Base-by-base conservation (phyloP, 331 rosid genomes). In the Quercus phellos region DNA sequence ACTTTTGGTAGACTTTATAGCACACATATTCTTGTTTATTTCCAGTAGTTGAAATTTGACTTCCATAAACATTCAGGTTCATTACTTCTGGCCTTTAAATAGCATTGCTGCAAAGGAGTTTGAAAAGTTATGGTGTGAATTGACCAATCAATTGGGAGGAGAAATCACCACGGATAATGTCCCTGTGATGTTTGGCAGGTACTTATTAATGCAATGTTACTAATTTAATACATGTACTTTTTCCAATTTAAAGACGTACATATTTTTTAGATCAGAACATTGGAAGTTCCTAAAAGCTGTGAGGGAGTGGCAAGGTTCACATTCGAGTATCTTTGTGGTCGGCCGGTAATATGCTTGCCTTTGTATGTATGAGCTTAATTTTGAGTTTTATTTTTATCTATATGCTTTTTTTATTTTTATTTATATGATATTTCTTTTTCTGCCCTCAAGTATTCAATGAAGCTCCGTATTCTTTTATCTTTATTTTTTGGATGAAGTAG, bases 101-200 rank as follows among this genome's bases (percentile, higher is more conserved):
- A 80, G 77, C 80, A 77, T 84, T 75, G 72, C 90, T 7, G 51
- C 76, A 71, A 71, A 84, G 81, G 80, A 87, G 60, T 90, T 88
- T 80, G 92, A 94, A 89, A 86, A 86, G 53, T 87, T 80, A 87
- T 94, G 98, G 98, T 88, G 77, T 50, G 90, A 87, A 60, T 77
- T 84, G 59, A 90, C 90, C 76, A 59, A 68, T 70, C 79, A 85
- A 77, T 85, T 74, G 26, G 94, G 85, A 78, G 92, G 93, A 75
- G 76, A 79, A 66, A 75, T 94, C 53, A 72, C 79, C 75, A 80
- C 88, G 35, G 68, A 35, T 72, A 88, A 85, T 72, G 79, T 94
- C 84, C 80, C 88, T 43, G 98, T 94, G 87, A 92, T 94, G 98
- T 94, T 92, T 61, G 98, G 98, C 79, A 92, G 98, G 98, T 94